Evolutionary conservation across 331 rosid genomes (phyloP), one percentile per base, ranked within the genome.

Genomic region (Spiraea crenata): DNA sequence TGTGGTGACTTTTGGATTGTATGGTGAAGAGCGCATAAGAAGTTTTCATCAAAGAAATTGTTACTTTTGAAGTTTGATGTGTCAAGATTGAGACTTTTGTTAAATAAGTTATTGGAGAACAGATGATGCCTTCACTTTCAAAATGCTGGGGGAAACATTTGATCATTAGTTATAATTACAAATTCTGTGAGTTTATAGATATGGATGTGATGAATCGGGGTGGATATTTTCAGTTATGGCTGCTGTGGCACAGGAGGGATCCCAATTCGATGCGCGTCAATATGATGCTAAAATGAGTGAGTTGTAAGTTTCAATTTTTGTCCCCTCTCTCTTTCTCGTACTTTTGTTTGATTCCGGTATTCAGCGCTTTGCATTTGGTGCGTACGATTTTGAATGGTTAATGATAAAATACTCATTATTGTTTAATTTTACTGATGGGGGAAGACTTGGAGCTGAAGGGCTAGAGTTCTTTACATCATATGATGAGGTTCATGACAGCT

Each of bases 401-500:
- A 19, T 42, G 61, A 25, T 59, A 59, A 41, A 58, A 9, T 25
- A 57, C 55, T 80, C 12, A 45, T 77, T 48, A 42, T 67, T 49
- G 65, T 54, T 79, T 77, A 78, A 19, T 42, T 87, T 51, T 6
- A 34, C 14, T 77, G 69, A 38, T 82, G 72, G 75, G 55, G 12
- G 62, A 82, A 90, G 96, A 51, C 81, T 87, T 45, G 85, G 85
- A 77, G 13, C 75, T 63, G 91, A 90, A 35, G 96, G 90, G 10
- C 86, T 83, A 74, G 96, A 87, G 0, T 85, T 87, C 75, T 87
- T 90, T 62, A 87, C 92, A 47, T 74, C 88, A n/a, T 87, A 87
- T 76, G 96, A 90, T 6, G 92, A 90, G 77, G 89, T 90, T 78
- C 73, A 49, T 63, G 96, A 87, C 5, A 85, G 86, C 79, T 88